Evolutionary conservation across 2,329 filamentous ascomycete genomes (phyloP).

Genomic region (Purpureocillium takamizusanense): DNA sequence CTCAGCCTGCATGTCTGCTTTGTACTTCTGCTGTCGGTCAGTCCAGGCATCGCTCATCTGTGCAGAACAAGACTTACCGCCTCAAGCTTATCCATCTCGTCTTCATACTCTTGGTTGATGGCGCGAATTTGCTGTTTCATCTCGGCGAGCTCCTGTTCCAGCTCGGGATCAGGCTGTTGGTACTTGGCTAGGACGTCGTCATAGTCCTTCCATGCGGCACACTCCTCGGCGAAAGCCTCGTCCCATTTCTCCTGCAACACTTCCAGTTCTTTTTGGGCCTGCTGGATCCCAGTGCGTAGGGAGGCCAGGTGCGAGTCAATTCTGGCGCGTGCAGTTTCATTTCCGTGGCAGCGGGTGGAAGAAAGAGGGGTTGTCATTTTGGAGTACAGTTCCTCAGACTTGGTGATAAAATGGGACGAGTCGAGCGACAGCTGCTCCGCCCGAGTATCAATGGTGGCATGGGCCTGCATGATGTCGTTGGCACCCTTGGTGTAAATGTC

Average conservation of each 20-base stretch:
- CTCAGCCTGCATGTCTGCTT: conserved; percentile 13
- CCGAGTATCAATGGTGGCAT: conserved; percentile 11
- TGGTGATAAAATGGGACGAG: conserved; percentile 7
- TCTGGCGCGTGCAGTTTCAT: conserved; percentile 12
- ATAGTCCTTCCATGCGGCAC: conserved; percentile 9
- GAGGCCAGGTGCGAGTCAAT: conserved; percentile 15
- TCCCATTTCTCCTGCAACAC: conserved; percentile 15
- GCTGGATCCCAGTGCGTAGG: conserved; percentile 11
- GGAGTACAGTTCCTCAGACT: conserved; percentile 15
- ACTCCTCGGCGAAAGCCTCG: conserved; percentile 11
- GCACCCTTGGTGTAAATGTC: conserved; percentile 2
- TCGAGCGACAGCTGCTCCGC: conserved; percentile 11
- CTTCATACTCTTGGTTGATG: not conserved
- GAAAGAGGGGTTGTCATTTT: conserved; percentile 22
- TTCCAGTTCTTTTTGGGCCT: conserved; percentile 14
- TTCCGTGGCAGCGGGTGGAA: conserved; percentile 19
- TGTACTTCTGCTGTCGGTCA: conserved; percentile 16
- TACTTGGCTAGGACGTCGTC: too few relatives aligned
- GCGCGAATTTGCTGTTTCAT: not conserved
- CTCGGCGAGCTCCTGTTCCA: not conserved
- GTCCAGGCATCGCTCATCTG: not conserved
- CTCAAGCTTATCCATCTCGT: conserved; percentile 1
- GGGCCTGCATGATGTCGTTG: conserved; percentile 10
- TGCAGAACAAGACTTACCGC: not conserved
- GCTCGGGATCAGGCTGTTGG: too few relatives aligned